These are phyloP conservation scores for Torulaspora microellipsoides DNA, from an alignment of 805 yeast genomes.

Conservation along the genomic window DNA sequence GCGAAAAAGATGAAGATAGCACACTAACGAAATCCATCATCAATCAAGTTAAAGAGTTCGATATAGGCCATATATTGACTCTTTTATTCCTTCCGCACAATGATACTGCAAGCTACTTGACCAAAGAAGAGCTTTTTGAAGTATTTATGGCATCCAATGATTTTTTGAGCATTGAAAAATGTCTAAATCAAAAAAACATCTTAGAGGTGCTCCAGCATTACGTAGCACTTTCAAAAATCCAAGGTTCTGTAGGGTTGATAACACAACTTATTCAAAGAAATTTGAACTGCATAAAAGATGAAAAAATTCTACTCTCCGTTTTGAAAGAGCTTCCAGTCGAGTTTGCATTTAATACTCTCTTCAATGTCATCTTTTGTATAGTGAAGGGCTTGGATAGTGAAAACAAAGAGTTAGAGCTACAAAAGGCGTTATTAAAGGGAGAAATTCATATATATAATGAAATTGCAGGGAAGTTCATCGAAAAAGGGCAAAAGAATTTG, in stretches of 20 bases:
- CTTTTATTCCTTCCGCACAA: constrained; percentile 12
- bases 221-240: constrained; percentile 5
- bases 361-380: constrained; percentile 15
- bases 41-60: constrained; percentile 16
- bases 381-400: constrained; percentile 10
- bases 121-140: constrained; percentile 13
- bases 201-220: constrained; percentile 20
- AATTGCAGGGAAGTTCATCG: neutral
- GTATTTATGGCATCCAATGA: constrained; percentile 23
- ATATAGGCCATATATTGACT: constrained; percentile 17
- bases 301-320: constrained; percentile 9
- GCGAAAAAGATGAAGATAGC: constrained; percentile 7
- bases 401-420: constrained; percentile 12
- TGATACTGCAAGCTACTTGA: constrained; percentile 1
- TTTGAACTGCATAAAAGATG: constrained; percentile 7
- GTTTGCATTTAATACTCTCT: constrained; percentile 13
- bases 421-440: constrained; percentile 23
- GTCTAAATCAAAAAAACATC: constrained; percentile 12
- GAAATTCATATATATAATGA: constrained; percentile 13
- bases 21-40: constrained; percentile 1
- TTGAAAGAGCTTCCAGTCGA: constrained; percentile 19
- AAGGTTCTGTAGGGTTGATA: constrained; percentile 11
- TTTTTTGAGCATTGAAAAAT: constrained; percentile 23
- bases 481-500: neutral
- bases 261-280: constrained; percentile 22